Evolutionary conservation across 768 basidiomycete genomes (phyloP).

Genomic region (Russula sp.): DNA sequence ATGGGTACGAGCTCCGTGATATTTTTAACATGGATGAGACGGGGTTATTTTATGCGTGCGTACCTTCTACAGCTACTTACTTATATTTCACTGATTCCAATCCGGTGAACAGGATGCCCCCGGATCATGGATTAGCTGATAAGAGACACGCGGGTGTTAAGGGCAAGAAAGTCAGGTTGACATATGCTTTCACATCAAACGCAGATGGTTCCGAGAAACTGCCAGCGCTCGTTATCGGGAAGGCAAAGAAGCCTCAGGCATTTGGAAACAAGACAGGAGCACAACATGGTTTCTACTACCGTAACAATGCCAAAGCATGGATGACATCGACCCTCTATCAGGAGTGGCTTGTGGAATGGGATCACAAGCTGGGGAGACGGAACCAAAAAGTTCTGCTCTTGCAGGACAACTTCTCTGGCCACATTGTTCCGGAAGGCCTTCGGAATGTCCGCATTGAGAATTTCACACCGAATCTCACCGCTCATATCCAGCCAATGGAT

Average conservation of each 20-base stretch:
- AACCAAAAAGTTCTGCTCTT: slow-evolving; percentile 27
- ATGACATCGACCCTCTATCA: neutral
- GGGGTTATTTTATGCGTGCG: neutral
- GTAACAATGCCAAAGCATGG: neutral
- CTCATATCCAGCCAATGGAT: slow-evolving; percentile 35
- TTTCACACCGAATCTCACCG: slow-evolving; percentile 35
- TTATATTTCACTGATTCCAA: neutral
- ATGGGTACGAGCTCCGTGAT: neutral
- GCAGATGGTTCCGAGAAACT: neutral
- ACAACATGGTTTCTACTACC: slow-evolving; percentile 29
- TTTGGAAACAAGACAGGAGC: slow-evolving; percentile 29
- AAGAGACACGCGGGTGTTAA: neutral
- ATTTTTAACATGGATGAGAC: slow-evolving; percentile 7
- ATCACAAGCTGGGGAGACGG: neutral
- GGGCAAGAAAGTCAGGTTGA: neutral
- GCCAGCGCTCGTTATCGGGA: neutral
- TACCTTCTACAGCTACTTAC: neutral
- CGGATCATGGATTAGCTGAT: neutral
- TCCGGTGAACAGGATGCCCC: neutral
- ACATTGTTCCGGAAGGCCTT: slow-evolving; percentile 26
- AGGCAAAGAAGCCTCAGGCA: neutral
- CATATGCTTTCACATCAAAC: neutral
- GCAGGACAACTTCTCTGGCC: slow-evolving; percentile 33
- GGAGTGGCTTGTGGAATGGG: neutral
- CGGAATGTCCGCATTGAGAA: slow-evolving; percentile 29